Base-by-base conservation (phyloP, 352 stramenopile genomes). In the Phytophthora idaei region DNA sequence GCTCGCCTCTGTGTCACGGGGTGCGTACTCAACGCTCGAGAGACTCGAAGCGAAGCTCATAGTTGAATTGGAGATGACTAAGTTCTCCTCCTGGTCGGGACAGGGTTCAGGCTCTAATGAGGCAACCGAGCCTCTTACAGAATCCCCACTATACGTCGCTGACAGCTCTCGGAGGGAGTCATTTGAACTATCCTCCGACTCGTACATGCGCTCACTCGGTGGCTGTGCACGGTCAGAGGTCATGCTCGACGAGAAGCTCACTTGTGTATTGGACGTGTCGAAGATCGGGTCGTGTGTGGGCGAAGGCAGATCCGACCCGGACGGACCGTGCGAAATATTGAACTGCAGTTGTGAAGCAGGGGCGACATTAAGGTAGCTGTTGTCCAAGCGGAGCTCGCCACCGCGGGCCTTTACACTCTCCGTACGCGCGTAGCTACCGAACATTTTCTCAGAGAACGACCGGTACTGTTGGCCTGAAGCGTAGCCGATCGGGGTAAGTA, bases 1-100 rank as follows among this genome's bases (percentile, higher is more conserved):
- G 48, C 70, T 81, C 4, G 69, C 75, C 15, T 65, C 72, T 2
- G 72, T 83, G 47, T 80, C 62, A 36, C 75, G 12, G 50, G 60
- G 36, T 74, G 60, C 42, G 10, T 54, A 67, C n/a, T 78, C 41
- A 15, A 65, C 32, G 15, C 64, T 77, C 21, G 69, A 74, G 17
- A 69, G 46, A 37, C 61, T 75, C 29, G 72, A 80, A 39, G 49
- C 46, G 29, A 78, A 64, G 45, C 73, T 78, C 50, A 63, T 50
- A 49, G 56, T 71, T 32, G 58, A 60, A 54, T 61, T 69, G 41
- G 53, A 63, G 3, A 27, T 6, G 27, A 34, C 11, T 29, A 10
- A 10, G 15, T 41, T 45, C 9, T 5, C 39, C 5, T 65, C 57
- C 11, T 49, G 14, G 1, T 49, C 5, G 14, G 28, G 21, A 0